Evolutionary conservation across 2,329 filamentous ascomycete genomes (phyloP).

Genomic region (Chrysoporthe deuterocubensis): DNA sequence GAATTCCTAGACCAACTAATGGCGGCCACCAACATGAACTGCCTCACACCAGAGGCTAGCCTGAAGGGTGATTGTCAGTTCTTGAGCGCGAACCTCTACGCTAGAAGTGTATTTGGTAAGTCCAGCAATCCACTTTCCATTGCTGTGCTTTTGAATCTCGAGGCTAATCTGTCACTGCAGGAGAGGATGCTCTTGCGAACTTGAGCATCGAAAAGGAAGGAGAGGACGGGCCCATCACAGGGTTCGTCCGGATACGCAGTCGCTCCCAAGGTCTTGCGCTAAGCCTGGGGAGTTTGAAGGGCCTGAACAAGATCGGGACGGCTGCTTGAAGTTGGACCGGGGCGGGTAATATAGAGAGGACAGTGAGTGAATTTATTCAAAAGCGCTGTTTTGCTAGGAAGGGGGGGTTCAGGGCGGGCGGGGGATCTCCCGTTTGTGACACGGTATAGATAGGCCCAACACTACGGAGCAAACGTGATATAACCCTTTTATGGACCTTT

Average conservation of each 20-base stretch:
- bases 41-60: constrained; percentile 92
- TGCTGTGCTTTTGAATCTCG: constrained; percentile 21
- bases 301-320: constrained; percentile 78
- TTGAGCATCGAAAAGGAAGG: constrained; percentile 97
- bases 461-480: constrained; percentile 15
- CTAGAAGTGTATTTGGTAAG: constrained; percentile 97
- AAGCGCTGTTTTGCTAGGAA: constrained; percentile 15
- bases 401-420: not conserved
- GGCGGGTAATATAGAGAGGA: constrained; percentile 11
- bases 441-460: constrained; percentile 15
- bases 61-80: constrained; percentile 98
- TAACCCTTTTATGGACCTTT: not conserved
- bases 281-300: constrained; percentile 92
- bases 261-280: constrained; percentile 93
- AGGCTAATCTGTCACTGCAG: constrained; percentile 49
- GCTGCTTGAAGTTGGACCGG: constrained; percentile 36
- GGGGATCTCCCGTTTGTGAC: not conserved
- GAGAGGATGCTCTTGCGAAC: constrained; percentile 97
- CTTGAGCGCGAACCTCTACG: constrained; percentile 94
- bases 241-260: constrained; percentile 97
- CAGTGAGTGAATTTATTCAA: constrained; percentile 19
- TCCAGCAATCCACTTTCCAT: constrained; percentile 34
- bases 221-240: constrained; percentile 91
- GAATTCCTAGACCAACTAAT: constrained; percentile 94
- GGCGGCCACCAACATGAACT: constrained; percentile 99